Evolutionary conservation across 371 early-diverging fungal species (phyloP), one percentile per base, ranked within the genome.

Genomic region (Mitosporidium daphniae): DNA sequence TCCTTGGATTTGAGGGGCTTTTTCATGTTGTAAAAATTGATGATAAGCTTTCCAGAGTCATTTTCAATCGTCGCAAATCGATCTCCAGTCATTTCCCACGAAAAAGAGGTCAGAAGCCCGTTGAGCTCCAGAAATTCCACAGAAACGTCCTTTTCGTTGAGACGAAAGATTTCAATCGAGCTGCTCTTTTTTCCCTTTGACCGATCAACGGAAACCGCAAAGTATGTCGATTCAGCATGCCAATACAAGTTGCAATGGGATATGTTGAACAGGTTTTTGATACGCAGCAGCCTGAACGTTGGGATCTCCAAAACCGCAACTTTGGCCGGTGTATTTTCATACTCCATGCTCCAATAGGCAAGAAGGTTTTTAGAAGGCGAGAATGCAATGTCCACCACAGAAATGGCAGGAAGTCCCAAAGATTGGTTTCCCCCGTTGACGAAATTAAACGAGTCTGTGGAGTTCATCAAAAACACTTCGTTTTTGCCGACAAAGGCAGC

Each of bases 231-330:
- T 30, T 51, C 47, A 21, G 59, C 55, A 41, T 86, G 86, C 80
- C 78, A 86, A 55, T 59, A 56, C 30, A 89, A 45, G 33, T 63
- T 61, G 45, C 72, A 72, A 40, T 50, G 62, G 26, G 48, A 54
- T 22, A 84, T 80, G 38, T 59, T 68, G 53, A 82, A 74, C 55
- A 91, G 53, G 47, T 82, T 82, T 61, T 84, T 91, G 30, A 75
- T 77, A 23, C 80, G 66, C 20, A 80, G 35, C 26, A 77, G 56
- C 27, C 68, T 59, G 40, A 65, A 59, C 37, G 37, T 43, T 8
- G 84, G 86, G 15, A 86, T 41, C 22, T 49, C 40, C 40, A 75
- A 45, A 27, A 89, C 41, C n/a, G 71, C 66, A 13, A 86, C 77
- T 41, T 82, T 59, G 4, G 86, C 86, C 30, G 91, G 91, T 36